phyloP scores from a whole-genome alignment of 148 eudicot genomes.

The Drosera capensis region DNA sequence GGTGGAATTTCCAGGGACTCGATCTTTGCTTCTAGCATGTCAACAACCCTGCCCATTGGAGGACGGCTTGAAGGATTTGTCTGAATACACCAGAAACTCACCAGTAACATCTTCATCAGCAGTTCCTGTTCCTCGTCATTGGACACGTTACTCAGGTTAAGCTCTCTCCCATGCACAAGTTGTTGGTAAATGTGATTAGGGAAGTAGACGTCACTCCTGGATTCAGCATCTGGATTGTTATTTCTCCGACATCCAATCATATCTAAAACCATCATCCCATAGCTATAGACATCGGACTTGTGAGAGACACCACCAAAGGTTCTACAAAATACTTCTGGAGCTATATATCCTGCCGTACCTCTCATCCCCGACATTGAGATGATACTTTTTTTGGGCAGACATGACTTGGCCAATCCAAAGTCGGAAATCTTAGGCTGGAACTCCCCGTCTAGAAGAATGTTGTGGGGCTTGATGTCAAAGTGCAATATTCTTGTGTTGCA shows the following conservation, averaged over 20 bases:
- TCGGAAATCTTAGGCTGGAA: slow-evolving; percentile 18
- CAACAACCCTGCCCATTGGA: slow-evolving; percentile 15
- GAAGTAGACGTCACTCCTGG: slow-evolving; percentile 9
- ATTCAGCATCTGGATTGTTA: slow-evolving; percentile 9
- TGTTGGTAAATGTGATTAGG: slow-evolving; percentile 16
- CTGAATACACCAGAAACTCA: slow-evolving; percentile 24
- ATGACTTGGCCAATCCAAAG: slow-evolving; percentile 17
- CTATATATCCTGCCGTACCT: slow-evolving; percentile 23
- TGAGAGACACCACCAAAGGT: slow-evolving; percentile 22
- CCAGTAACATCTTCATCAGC: slow-evolving; percentile 14
- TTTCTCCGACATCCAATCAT: slow-evolving; percentile 17
- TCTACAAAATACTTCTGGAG: slow-evolving; percentile 21
- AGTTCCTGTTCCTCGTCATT: slow-evolving; percentile 5
- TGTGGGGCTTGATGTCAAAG: slow-evolving; percentile 20
- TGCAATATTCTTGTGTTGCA: slow-evolving; percentile 17
- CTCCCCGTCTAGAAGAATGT: slow-evolving; percentile 14
- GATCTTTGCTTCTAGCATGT: no score
- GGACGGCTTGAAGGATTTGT: slow-evolving; percentile 17
- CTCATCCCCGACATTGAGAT: slow-evolving; percentile 13
- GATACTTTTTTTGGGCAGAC: slow-evolving; percentile 12
- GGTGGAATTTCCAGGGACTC: no score
- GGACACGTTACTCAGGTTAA: slow-evolving; percentile 4
- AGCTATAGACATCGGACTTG: slow-evolving; percentile 22
- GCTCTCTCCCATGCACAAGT: slow-evolving; percentile 5
- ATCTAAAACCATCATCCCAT: slow-evolving; percentile 20